These are phyloP conservation scores for Apiospora phragmitis DNA, from an alignment of 2,329 filamentous ascomycete genomes.

Conservation along the genomic window DNA sequence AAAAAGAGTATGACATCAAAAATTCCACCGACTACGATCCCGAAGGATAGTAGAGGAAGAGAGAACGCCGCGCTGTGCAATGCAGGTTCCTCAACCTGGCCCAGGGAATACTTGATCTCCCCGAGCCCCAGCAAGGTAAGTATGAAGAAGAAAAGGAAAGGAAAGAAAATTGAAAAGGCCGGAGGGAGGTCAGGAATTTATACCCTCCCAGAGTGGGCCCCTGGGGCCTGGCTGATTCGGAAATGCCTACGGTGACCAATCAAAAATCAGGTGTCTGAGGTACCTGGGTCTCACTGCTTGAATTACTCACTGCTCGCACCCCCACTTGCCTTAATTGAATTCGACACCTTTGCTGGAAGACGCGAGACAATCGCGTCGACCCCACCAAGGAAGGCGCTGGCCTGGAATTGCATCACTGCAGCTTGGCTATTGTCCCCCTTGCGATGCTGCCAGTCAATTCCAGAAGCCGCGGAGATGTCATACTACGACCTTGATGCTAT, in stretches of 20 bases:
- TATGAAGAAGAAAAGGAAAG: constrained; percentile 42
- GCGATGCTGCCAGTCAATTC: not conserved
- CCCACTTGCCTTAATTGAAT: not conserved
- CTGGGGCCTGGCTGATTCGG: not conserved
- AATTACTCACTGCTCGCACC: not conserved
- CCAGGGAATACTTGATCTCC: constrained; percentile 41
- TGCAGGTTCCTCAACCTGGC: constrained; percentile 45
- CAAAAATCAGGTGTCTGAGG: not conserved
- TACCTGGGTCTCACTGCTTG: not conserved
- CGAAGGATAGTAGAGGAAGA: constrained; percentile 47
- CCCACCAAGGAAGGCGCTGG: not conserved
- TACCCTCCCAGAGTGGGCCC: not conserved
- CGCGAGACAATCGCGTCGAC: constrained; percentile 2
- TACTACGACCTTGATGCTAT: constrained; percentile 88
- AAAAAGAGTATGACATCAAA: constrained; percentile 36
- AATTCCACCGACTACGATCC: constrained; percentile 48
- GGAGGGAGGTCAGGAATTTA: not conserved
- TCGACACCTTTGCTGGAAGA: not conserved
- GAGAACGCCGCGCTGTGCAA: constrained; percentile 48
- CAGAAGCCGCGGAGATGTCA: constrained; percentile 48
- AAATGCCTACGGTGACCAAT: not conserved
- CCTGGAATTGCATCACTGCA: not conserved
- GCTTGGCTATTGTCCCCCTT: not conserved
- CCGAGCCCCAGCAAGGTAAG: constrained; percentile 44
- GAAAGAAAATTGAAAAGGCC: constrained; percentile 8